These are phyloP conservation scores for Erodium maritimum DNA, from an alignment of 345 rosid genomes.

Conservation along the genomic window DNA sequence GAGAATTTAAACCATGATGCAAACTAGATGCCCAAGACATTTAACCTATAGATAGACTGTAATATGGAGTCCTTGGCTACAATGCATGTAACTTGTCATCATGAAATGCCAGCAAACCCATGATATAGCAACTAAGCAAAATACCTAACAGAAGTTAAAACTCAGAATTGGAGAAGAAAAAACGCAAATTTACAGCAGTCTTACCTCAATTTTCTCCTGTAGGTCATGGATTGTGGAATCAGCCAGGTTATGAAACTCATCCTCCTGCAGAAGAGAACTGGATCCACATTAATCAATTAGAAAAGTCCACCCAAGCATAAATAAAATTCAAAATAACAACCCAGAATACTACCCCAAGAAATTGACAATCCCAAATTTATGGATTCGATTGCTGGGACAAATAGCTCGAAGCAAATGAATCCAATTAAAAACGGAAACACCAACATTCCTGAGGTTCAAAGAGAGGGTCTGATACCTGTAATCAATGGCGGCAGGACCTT, in stretches of 20 bases:
- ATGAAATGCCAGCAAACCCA: not conserved
- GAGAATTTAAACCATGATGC: too few relatives aligned
- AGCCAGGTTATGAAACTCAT: slow-evolving; percentile 74
- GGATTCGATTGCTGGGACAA: not conserved
- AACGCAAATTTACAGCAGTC: not conserved
- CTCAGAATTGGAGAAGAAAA: not conserved
- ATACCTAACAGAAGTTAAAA: not conserved
- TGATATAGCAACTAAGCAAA: not conserved
- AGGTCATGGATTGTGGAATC: slow-evolving; percentile 56
- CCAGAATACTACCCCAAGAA: too few relatives aligned
- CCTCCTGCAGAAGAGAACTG: slow-evolving; percentile 76
- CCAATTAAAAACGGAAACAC: not conserved
- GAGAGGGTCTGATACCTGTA: slow-evolving; percentile 23
- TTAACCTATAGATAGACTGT: not conserved
- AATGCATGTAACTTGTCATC: not conserved
- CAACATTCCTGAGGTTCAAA: not conserved
- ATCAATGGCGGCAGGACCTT: slow-evolving; percentile 42
- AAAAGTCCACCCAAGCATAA: not conserved
- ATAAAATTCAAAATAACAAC: not conserved
- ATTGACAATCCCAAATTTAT: too few relatives aligned
- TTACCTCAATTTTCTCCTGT: slow-evolving; percentile 79
- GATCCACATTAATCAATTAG: slow-evolving; percentile 21
- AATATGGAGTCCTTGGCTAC: too few relatives aligned
- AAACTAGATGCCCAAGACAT: too few relatives aligned
- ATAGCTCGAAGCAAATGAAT: not conserved